phyloP scores from a whole-genome alignment of 371 early-diverging fungal genomes.

The Smittium culicis region DNA sequence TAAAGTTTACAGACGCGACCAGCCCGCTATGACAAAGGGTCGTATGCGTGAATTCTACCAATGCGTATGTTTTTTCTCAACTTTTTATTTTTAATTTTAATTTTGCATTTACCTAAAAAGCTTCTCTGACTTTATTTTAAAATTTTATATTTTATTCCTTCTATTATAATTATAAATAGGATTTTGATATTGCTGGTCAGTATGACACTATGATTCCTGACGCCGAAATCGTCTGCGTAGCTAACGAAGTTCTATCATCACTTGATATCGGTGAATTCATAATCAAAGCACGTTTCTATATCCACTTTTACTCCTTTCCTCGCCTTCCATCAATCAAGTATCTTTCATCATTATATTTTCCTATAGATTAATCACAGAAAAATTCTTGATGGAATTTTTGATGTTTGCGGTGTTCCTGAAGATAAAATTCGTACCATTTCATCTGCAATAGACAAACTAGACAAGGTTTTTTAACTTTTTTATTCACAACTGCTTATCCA shows the following conservation, averaged over 20 bases:
- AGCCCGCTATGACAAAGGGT: slow-evolving; percentile 96
- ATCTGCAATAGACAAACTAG: slow-evolving; percentile 97
- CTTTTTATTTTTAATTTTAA: no score
- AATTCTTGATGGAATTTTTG: slow-evolving; percentile 93
- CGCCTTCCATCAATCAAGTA: not conserved
- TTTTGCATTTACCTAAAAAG: no score
- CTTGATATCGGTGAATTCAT: slow-evolving; percentile 69
- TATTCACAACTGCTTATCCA: no score
- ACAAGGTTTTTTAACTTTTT: slow-evolving; percentile 56
- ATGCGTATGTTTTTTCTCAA: slow-evolving; percentile 35
- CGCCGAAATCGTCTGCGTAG: slow-evolving; percentile 80
- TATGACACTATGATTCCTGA: slow-evolving; percentile 96
- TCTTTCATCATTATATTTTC: slow-evolving; percentile 15
- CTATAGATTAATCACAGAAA: slow-evolving; percentile 80
- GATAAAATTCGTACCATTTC: slow-evolving; percentile 80
- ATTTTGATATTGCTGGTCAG: slow-evolving; percentile 97
- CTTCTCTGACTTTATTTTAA: no score
- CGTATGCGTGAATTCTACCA: slow-evolving; percentile 98
- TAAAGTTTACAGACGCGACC: slow-evolving; percentile 98
- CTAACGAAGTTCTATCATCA: slow-evolving; percentile 61
- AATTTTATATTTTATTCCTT: not conserved
- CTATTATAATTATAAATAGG: slow-evolving; percentile 24
- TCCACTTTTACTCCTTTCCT: slow-evolving; percentile 4
- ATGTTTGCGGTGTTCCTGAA: slow-evolving; percentile 84
- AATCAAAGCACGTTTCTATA: slow-evolving; percentile 42